Conservation (phyloP, 441 rosid genomes). For the Manihot esculenta region DNA sequence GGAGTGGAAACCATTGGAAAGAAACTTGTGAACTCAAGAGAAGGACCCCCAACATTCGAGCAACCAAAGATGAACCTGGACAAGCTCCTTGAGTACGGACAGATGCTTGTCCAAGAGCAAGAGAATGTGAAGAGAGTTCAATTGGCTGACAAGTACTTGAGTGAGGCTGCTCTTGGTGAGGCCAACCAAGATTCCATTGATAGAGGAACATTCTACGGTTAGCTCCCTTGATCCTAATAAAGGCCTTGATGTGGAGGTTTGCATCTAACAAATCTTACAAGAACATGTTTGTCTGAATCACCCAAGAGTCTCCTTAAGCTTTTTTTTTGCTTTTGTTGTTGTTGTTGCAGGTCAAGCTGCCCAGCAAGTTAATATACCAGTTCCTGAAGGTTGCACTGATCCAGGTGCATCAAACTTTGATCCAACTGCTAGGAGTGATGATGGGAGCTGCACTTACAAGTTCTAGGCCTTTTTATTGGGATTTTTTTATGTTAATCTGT, state of each 20-base stretch:
- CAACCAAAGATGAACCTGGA: conserved; percentile 72
- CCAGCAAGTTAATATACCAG: conserved; percentile 68
- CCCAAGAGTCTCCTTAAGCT: background rate
- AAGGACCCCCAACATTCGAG: conserved; percentile 75
- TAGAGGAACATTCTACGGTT: conserved; percentile 76
- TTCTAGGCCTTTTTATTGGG: conserved; percentile 21
- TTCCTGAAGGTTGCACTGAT: conserved; percentile 90
- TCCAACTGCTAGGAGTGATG: conserved; percentile 94
- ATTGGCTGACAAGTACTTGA: conserved; percentile 84
- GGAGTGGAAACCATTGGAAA: conserved; percentile 73
- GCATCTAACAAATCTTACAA: background rate
- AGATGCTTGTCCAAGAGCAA: conserved; percentile 89
- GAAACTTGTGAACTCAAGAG: conserved; percentile 88
- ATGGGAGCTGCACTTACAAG: conserved; percentile 74
- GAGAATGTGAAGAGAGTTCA: conserved; percentile 98
- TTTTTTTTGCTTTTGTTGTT: background rate
- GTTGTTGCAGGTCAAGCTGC: conserved; percentile 69
- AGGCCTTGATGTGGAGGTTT: conserved; percentile 32
- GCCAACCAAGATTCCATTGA: conserved; percentile 72
- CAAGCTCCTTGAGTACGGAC: conserved; percentile 82
- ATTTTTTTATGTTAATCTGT: background rate
- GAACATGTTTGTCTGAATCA: background rate
- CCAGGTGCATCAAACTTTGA: conserved; percentile 65
- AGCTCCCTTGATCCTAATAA: conserved; percentile 40
- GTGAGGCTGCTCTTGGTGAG: conserved; percentile 85